Conservation (phyloP, 768 basidiomycete genomes). For the Multifurca ochricompacta region DNA sequence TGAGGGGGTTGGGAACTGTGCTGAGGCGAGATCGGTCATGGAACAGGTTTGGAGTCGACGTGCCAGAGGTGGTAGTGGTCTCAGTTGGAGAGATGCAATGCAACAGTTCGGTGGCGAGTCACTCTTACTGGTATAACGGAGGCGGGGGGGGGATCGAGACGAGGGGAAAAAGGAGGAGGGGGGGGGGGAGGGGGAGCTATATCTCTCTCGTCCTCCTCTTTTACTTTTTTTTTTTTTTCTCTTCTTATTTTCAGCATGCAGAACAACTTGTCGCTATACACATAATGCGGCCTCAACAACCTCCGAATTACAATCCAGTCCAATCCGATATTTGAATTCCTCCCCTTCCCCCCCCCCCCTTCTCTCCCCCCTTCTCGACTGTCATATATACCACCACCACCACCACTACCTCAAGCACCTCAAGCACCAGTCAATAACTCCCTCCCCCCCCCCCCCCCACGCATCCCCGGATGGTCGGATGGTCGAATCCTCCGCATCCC, state of each 20-base stretch:
- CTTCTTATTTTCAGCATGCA: neutral
- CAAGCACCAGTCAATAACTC: no score
- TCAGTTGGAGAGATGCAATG: slow-evolving; percentile 59
- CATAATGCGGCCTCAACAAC: no score
- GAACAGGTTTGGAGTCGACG: slow-evolving; percentile 48
- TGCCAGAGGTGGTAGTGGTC: slow-evolving; percentile 25
- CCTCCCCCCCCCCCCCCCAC: neutral
- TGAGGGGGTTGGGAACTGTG: slow-evolving; percentile 57
- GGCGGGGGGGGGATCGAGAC: neutral
- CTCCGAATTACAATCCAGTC: no score
- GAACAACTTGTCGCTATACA: no score
- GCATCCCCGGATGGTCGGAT: neutral
- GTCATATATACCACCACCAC: no score
- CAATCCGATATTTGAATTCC: no score
- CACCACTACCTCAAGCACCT: no score
- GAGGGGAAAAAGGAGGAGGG: slow-evolving; percentile 33
- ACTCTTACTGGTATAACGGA: slow-evolving; percentile 59
- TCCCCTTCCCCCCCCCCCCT: no score
- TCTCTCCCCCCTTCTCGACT: no score
- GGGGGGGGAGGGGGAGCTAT: neutral
- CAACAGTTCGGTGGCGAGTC: slow-evolving; percentile 28
- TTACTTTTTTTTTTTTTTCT: neutral
- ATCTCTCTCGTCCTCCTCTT: neutral
- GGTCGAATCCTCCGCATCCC: no score
- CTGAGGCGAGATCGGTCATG: slow-evolving; percentile 47